Evolutionary conservation across 2,329 filamentous ascomycete species (phyloP).

Genomic region (Chaetomium olivaceum): DNA sequence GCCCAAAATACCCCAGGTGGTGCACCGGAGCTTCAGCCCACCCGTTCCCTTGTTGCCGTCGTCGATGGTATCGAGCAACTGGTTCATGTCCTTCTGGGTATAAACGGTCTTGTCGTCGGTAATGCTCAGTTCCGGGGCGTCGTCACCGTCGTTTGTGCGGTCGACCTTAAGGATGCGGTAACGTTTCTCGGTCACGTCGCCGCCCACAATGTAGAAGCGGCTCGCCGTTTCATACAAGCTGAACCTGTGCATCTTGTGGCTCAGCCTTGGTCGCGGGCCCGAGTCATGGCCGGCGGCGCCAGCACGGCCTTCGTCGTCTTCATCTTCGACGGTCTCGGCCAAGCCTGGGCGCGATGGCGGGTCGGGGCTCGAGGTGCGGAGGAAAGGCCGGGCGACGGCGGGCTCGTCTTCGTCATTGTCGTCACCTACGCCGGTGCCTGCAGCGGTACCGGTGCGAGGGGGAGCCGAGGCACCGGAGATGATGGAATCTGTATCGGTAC

Average conservation of each 20-base stretch:
- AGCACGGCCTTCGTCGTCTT: slow-evolving; percentile 39
- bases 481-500: slow-evolving; percentile 40
- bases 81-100: slow-evolving; percentile 86
- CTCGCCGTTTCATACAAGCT: slow-evolving; percentile 95
- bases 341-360: slow-evolving; percentile 37
- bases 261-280: slow-evolving; percentile 38
- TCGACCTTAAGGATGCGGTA: slow-evolving; percentile 96
- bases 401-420: slow-evolving; percentile 61
- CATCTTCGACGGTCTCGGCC: slow-evolving; percentile 29
- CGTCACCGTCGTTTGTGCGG: slow-evolving; percentile 71
- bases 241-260: slow-evolving; percentile 87
- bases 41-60: slow-evolving; percentile 91
- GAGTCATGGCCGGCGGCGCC: slow-evolving; percentile 28
- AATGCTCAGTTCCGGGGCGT: slow-evolving; percentile 73
- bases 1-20: slow-evolving; percentile 88
- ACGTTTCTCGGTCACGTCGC: slow-evolving; percentile 82
- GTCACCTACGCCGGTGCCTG: slow-evolving; percentile 36
- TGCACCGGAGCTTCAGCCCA: slow-evolving; percentile 85
- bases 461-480: slow-evolving; percentile 27
- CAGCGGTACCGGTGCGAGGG: slow-evolving; percentile 25
- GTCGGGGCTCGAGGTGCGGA: slow-evolving; percentile 56
- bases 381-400: slow-evolving; percentile 58
- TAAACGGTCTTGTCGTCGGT: slow-evolving; percentile 96
- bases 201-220: slow-evolving; percentile 91
- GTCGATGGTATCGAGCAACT: slow-evolving; percentile 90